phyloP scores from a whole-genome alignment of 2,329 filamentous ascomycete genomes.

The Amauroascus niger region DNA sequence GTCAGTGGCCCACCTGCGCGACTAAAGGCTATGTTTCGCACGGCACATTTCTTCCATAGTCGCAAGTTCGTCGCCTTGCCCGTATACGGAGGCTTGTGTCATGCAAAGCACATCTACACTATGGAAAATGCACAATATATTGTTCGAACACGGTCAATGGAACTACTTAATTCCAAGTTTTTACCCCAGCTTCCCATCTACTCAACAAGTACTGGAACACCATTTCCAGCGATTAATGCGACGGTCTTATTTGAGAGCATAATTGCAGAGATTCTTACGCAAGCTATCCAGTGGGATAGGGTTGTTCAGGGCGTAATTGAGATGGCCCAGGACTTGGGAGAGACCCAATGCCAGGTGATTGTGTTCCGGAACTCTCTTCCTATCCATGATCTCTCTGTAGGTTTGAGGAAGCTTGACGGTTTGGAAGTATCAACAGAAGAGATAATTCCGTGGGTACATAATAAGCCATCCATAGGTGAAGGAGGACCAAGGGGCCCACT shows the following conservation, averaged over 20 bases:
- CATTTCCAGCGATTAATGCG: conserved; percentile 15
- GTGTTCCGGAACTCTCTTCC: conserved; percentile 25
- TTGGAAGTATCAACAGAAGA: conserved; percentile 15
- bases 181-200: conserved; percentile 10
- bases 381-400: conserved; percentile 21
- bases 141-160: conserved; percentile 6
- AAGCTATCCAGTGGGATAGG: conserved; percentile 19
- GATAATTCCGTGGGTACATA: conserved; percentile 11
- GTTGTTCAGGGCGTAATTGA: conserved; percentile 20
- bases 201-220: conserved; percentile 18
- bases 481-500: background rate
- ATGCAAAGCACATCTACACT: conserved; percentile 42
- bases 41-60: conserved; percentile 20
- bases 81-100: conserved; percentile 25
- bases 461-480: background rate
- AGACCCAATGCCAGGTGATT: conserved; percentile 18
- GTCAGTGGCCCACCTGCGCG: conserved; percentile 24
- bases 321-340: conserved; percentile 13
- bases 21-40: conserved; percentile 20
- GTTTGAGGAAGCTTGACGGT: conserved; percentile 13
- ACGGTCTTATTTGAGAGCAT: conserved; percentile 18
- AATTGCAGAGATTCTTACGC: conserved; percentile 19
- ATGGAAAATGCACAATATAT: conserved; percentile 15
- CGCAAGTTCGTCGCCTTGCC: conserved; percentile 20
- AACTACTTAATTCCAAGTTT: background rate